A percentile compares a stretch with the other conserved stretches of the same genome.
Evolutionary conservation across 257 asterid species (phyloP).

Genomic region (Nicotiana sylvestris): DNA sequence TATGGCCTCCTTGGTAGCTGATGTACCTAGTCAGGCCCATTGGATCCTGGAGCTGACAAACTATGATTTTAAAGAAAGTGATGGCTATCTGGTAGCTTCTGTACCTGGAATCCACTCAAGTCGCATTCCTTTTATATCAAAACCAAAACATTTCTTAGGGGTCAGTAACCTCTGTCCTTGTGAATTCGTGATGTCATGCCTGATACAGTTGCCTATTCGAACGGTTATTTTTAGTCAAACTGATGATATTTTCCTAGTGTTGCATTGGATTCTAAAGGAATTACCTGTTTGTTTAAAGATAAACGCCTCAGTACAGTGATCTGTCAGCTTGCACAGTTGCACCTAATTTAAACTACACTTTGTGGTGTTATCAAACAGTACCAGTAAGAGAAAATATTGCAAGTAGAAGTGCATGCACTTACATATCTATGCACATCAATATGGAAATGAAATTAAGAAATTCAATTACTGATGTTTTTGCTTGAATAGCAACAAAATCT

Average conservation of each 20-base stretch:
- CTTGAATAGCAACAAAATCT: not conserved
- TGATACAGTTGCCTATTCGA: not conserved
- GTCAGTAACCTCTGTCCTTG: slow-evolving; percentile 37
- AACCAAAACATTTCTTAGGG: slow-evolving; percentile 41
- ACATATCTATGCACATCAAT: not conserved
- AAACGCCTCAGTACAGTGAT: not conserved
- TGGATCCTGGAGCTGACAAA: slow-evolving; percentile 74
- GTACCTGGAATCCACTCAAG: slow-evolving; percentile 74
- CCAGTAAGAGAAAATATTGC: not conserved
- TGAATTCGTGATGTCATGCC: not conserved
- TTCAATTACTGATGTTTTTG: not conserved
- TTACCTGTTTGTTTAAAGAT: not conserved
- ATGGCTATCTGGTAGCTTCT: slow-evolving; percentile 73
- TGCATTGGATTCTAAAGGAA: not conserved
- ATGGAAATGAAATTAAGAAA: not conserved
- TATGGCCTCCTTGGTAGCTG: slow-evolving; percentile 66
- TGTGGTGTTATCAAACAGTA: not conserved
- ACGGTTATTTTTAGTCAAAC: not conserved
- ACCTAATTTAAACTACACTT: not conserved
- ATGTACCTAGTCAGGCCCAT: slow-evolving; percentile 74
- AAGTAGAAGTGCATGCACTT: not conserved
- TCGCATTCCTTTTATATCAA: slow-evolving; percentile 37
- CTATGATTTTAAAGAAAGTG: slow-evolving; percentile 59
- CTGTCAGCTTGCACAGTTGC: not conserved
- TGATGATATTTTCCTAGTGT: not conserved